A percentile compares a stretch with the other conserved stretches of the same genome.
Conservation (phyloP, 768 basidiomycete species). For the Suillus spraguei region DNA sequence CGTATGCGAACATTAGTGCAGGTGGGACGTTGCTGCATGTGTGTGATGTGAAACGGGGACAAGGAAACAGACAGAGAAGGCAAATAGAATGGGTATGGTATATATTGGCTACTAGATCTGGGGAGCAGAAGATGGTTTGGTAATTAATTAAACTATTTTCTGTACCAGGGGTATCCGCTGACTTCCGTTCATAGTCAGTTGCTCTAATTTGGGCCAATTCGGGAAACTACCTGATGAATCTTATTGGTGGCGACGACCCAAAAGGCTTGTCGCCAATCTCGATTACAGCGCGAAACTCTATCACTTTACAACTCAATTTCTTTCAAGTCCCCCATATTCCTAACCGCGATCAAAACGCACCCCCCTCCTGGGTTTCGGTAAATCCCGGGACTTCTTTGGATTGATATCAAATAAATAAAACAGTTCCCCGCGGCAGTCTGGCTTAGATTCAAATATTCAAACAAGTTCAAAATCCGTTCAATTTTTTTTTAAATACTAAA, state of each 20-base stretch:
- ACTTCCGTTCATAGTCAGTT: slow-evolving; percentile 20
- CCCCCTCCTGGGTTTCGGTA: slow-evolving; percentile 6
- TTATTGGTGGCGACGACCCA: slow-evolving; percentile 42
- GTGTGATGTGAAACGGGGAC: slow-evolving; percentile 17
- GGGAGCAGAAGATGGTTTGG: slow-evolving; percentile 34
- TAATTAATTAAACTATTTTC: slow-evolving; percentile 43
- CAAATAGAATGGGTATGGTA: slow-evolving; percentile 22
- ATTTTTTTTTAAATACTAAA: neutral
- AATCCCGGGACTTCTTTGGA: slow-evolving; percentile 7
- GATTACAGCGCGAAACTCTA: slow-evolving; percentile 49
- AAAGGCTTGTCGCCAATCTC: slow-evolving; percentile 46
- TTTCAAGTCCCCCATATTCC: slow-evolving; percentile 21
- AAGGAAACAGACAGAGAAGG: slow-evolving; percentile 20
- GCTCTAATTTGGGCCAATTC: slow-evolving; percentile 30
- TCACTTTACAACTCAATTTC: slow-evolving; percentile 55
- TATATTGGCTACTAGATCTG: slow-evolving; percentile 37
- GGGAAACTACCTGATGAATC: slow-evolving; percentile 33
- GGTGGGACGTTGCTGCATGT: slow-evolving; percentile 69
- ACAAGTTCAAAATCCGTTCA: slow-evolving; percentile 16
- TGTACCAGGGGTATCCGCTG: slow-evolving; percentile 21
- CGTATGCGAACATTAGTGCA: slow-evolving; percentile 74
- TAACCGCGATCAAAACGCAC: slow-evolving; percentile 9
- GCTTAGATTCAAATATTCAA: slow-evolving; percentile 22
- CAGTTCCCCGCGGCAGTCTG: slow-evolving; percentile 20
- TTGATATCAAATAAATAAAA: slow-evolving; percentile 12